Base-by-base conservation (phyloP, 2,329 filamentous ascomycete genomes). In the Cladosporium cucumerinum region DNA sequence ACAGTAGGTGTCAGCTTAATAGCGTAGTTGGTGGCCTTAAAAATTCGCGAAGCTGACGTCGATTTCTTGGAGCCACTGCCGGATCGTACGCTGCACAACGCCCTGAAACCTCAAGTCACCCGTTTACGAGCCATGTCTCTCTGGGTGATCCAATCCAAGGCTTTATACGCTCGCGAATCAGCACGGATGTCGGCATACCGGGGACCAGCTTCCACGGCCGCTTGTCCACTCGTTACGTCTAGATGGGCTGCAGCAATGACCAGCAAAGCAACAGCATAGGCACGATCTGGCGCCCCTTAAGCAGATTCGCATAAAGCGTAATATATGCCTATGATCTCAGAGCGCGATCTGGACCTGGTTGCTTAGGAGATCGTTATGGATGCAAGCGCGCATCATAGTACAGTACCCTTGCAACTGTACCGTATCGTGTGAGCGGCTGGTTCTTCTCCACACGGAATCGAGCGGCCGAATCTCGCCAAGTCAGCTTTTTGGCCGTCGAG, bases 391-490 rank as follows among this genome's bases (percentile, higher is more conserved):
- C n/a, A 25, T n/a, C 54, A 23, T 57, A 12, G 30, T 26, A 16
- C 54, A 39, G 23, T 52, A 52, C 23, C 23, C 23, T 52, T 52
- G 48, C 26, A 26, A 18, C 14, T 18, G 14, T 14, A 28, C 18
- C 21, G 23, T 21, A 21, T 23, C 12, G 28, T 36, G n/a, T 30
- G 52, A 32, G 21, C 26, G 54, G 30, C 18, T 28, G 49, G 49
- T 21, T 57, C 30, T 57, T 39, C 54, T 57, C 54, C 54, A 21
- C 54, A 57, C 54, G 54, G 54, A 39, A 25, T 26, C 32, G 32
- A 57, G 30, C n/a, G 28, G 32, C 30, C 30, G 54, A 36, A 36
- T 39, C 32, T 57, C 54, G 54, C 54, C 54, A 57, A 57, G 54
- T 36, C 54, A 36, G 32, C n/a, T 25, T 28, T 28, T 18, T 32